Conservation (phyloP, 257 asterid genomes). For the Primulina huaijiensis region DNA sequence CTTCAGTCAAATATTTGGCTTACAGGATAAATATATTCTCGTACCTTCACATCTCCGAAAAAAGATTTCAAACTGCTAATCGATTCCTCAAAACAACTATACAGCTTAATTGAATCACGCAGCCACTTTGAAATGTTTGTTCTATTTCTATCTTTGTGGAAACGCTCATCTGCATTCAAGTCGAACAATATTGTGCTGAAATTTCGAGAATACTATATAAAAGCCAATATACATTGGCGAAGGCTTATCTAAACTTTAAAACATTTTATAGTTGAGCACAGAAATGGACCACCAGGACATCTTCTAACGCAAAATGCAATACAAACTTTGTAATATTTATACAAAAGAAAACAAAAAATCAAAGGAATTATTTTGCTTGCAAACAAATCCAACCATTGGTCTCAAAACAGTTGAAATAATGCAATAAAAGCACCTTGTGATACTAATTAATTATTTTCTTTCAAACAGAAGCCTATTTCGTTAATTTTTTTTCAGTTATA, state of each 20-base stretch:
- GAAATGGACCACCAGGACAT: conserved; percentile 6
- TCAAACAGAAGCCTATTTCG: background rate
- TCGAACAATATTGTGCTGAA: conserved; percentile 13
- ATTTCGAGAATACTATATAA: conserved; percentile 15
- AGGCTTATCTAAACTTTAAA: conserved; percentile 8
- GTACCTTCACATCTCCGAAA: conserved; percentile 75
- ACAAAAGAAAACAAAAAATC: background rate
- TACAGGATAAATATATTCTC: conserved; percentile 11
- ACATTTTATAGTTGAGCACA: conserved; percentile 1
- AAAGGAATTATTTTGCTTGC: conserved; percentile 5
- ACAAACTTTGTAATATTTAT: background rate
- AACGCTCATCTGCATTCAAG: conserved; percentile 77
- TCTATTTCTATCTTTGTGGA: conserved; percentile 71
- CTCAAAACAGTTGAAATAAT: background rate
- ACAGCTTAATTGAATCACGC: conserved; percentile 75
- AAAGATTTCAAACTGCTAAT: conserved; percentile 64
- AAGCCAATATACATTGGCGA: conserved; percentile 3
- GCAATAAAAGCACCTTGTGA: background rate
- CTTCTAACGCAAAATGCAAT: background rate
- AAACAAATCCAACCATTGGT: background rate
- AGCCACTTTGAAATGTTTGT: conserved; percentile 87
- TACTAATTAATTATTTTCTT: background rate
- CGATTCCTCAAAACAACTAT: conserved; percentile 62
- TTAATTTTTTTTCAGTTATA: background rate
- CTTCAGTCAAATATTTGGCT: conserved; percentile 18